Evolutionary conservation across 495 filamentous ascomycete genomes (phyloP).

Genomic region (Hyaloscypha bicolor): DNA sequence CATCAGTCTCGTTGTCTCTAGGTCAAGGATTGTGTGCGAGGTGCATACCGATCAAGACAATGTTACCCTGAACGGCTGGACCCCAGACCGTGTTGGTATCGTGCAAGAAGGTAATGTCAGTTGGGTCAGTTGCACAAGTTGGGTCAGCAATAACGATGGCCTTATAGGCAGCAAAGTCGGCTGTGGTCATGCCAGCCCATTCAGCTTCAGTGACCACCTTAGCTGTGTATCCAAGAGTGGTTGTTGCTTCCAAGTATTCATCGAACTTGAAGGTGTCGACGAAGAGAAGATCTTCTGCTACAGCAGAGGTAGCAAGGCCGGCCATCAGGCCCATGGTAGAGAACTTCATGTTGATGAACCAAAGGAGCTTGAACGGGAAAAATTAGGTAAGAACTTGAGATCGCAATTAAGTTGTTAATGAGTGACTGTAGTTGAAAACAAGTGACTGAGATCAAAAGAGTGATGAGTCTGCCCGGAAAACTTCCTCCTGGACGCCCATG

Average conservation of each 20-base stretch:
- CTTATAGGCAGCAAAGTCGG: constrained; percentile 42
- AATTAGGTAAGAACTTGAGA: neutral
- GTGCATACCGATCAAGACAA: constrained; percentile 40
- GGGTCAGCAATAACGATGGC: constrained; percentile 43
- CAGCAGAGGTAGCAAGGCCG: constrained; percentile 20
- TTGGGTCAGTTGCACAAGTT: constrained; percentile 13
- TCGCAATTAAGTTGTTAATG: constrained; percentile 6
- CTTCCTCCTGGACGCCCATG: neutral
- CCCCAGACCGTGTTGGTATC: constrained; percentile 39
- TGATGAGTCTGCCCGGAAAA: neutral
- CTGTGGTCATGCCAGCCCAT: constrained; percentile 39
- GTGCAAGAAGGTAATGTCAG: constrained; percentile 15
- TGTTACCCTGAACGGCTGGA: constrained; percentile 42
- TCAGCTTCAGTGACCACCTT: constrained; percentile 38
- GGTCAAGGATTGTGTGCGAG: neutral
- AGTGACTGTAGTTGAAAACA: constrained; percentile 9
- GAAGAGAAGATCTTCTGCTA: constrained; percentile 39
- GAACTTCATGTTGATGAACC: constrained; percentile 15
- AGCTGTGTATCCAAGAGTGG: constrained; percentile 32
- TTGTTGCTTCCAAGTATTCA: constrained; percentile 36
- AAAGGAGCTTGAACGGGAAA: neutral
- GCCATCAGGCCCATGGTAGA: constrained; percentile 18
- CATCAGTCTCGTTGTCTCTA: neutral
- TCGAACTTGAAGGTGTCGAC: constrained; percentile 32
- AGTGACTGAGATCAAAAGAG: constrained; percentile 10